Percentiles rank a stretch among this genome's conserved stretches.
Conservation (phyloP, 495 filamentous ascomycete species). For the Entonaema liquescens region DNA sequence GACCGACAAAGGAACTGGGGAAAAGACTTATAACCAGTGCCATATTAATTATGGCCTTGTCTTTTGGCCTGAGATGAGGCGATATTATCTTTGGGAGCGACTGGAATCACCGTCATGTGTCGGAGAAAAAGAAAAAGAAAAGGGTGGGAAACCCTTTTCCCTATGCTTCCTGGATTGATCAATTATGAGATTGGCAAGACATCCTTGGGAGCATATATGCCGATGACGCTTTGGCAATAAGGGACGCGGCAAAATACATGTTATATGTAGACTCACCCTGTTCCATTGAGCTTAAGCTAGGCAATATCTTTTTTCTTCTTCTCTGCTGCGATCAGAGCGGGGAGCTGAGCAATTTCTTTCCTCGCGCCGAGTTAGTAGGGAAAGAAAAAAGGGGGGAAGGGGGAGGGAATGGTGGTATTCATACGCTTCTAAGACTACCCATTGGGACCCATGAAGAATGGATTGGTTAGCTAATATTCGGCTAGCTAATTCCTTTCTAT, state of each 20-base stretch:
- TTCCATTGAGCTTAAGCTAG: background rate
- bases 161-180: too few species aligned
- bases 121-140: too few species aligned
- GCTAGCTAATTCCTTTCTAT: background rate
- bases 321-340: too few species aligned
- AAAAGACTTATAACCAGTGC: too few species aligned
- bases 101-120: background rate
- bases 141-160: too few species aligned
- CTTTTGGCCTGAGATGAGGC: background rate
- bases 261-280: background rate
- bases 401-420: background rate
- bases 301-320: too few species aligned
- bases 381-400: background rate
- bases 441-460: background rate
- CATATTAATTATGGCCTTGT: too few species aligned
- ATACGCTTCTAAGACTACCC: background rate
- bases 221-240: background rate
- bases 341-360: too few species aligned
- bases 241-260: background rate
- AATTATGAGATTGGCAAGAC: too few species aligned
- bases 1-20: background rate
- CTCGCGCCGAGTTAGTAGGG: too few species aligned
- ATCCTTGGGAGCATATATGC: background rate
- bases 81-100: background rate
- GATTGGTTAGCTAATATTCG: background rate